These are phyloP conservation scores for Sugiyamaella pinicola DNA, from an alignment of 1,139 yeast species.

Conservation along the genomic window DNA sequence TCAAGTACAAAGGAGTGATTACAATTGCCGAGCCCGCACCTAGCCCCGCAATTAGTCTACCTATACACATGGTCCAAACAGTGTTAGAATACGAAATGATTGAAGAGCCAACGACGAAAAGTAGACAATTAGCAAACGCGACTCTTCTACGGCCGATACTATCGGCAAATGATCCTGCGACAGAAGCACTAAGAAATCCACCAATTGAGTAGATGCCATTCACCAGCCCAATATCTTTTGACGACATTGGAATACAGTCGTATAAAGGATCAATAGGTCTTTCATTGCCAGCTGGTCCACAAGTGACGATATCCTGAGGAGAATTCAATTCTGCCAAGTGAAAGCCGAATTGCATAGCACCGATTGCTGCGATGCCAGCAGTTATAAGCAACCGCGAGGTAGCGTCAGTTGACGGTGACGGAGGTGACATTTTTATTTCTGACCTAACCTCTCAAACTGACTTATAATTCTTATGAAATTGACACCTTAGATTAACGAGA, in stretches of 20 bases:
- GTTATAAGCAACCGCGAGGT: slow-evolving; percentile 20
- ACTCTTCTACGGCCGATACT: slow-evolving; percentile 63
- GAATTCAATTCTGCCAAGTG: slow-evolving; percentile 90
- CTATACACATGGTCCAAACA: slow-evolving; percentile 54
- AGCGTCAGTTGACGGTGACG: not conserved
- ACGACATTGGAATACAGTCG: slow-evolving; percentile 63
- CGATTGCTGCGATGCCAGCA: slow-evolving; percentile 48
- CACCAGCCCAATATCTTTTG: slow-evolving; percentile 72
- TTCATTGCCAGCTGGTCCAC: slow-evolving; percentile 39
- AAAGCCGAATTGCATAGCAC: slow-evolving; percentile 85
- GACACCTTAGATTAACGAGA: no score
- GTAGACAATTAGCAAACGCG: slow-evolving; percentile 56
- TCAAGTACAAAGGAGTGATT: slow-evolving; percentile 75
- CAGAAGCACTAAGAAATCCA: slow-evolving; percentile 75
- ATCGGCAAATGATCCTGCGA: slow-evolving; percentile 73
- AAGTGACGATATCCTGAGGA: slow-evolving; percentile 66
- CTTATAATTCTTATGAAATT: no score
- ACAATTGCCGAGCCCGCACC: slow-evolving; percentile 91
- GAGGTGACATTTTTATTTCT: no score
- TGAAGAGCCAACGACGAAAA: slow-evolving; percentile 69
- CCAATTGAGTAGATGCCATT: slow-evolving; percentile 87
- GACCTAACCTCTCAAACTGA: no score
- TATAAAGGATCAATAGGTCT: slow-evolving; percentile 34
- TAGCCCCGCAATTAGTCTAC: slow-evolving; percentile 76
- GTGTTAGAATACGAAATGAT: slow-evolving; percentile 57